Percentiles rank a stretch among this genome's conserved stretches.
These are phyloP conservation scores for Acacia concinna DNA, from an alignment of 331 rosid genomes.

Conservation along the genomic window DNA sequence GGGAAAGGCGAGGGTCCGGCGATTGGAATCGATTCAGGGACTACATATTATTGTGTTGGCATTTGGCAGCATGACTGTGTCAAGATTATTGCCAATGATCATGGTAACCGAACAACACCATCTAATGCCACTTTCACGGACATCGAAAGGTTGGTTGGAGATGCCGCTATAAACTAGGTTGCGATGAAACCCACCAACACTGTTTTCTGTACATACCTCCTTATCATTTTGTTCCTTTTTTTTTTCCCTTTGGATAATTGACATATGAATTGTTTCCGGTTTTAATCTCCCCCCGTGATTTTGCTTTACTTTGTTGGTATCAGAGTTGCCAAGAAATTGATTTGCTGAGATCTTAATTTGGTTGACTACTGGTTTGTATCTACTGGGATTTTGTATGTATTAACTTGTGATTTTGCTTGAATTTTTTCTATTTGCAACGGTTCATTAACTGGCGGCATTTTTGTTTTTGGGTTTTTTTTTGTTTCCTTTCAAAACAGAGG, in stretches of 20 bases:
- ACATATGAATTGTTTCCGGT: not conserved
- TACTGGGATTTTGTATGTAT: not conserved
- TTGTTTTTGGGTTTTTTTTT: too few relatives aligned
- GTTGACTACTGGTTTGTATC: not conserved
- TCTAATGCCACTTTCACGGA: conserved; percentile 79
- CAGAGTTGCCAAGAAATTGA: not conserved
- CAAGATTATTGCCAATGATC: conserved; percentile 79
- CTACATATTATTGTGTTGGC: conserved; percentile 69
- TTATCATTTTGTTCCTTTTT: not conserved
- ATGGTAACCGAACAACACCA: conserved; percentile 78
- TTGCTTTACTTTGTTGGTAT: not conserved
- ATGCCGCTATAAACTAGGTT: conserved; percentile 74
- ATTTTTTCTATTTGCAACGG: not conserved
- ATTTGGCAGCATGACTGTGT: conserved; percentile 82
- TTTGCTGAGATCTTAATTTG: not conserved
- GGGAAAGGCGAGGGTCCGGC: conserved; percentile 78
- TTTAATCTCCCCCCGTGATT: not conserved
- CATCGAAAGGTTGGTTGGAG: conserved; percentile 66
- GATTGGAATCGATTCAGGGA: conserved; percentile 77
- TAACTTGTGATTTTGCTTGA: not conserved
- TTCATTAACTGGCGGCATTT: not conserved
- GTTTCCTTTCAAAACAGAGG: not conserved
- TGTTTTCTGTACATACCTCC: conserved; percentile 55
- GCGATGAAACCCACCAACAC: conserved; percentile 78
- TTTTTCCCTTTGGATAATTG: too few relatives aligned